Percentiles rank a stretch among this genome's conserved stretches.
phyloP scores from a whole-genome alignment of 2,329 filamentous ascomycete genomes.

The Pestalotiopsis sp. region DNA sequence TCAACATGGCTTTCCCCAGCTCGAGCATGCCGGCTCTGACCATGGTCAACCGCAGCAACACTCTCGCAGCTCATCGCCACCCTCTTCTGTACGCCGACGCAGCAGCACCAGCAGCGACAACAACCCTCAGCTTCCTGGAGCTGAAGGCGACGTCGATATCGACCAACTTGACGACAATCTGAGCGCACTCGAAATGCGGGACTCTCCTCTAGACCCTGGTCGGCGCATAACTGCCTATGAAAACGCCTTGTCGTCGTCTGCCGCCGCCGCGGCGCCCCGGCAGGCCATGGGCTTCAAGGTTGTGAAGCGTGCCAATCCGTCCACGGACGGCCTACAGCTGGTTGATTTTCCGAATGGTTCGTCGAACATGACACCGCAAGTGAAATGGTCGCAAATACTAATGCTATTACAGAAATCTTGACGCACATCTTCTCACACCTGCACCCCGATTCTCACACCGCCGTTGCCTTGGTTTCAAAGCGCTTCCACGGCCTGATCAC shows the following conservation, averaged over 20 bases:
- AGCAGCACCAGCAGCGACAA: constrained; percentile 14
- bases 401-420: constrained; percentile 69
- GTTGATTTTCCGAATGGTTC: constrained; percentile 79
- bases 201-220: constrained; percentile 36
- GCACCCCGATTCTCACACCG: constrained; percentile 78
- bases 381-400: constrained; percentile 19
- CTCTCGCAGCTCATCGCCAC: constrained; percentile 37
- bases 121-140: constrained; percentile 15
- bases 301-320: constrained; percentile 44
- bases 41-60: constrained; percentile 31
- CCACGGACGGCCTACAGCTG: constrained; percentile 43
- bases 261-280: constrained; percentile 43
- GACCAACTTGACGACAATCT: constrained; percentile 50
- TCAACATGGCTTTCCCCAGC: constrained; percentile 57
- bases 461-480: constrained; percentile 82
- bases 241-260: constrained; percentile 51
- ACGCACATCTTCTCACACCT: constrained; percentile 91
- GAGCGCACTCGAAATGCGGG: constrained; percentile 50
- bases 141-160: constrained; percentile 35
- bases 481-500: constrained; percentile 86
- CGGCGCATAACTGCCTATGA: constrained; percentile 63
- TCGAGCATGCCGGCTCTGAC: constrained; percentile 41
- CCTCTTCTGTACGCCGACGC: constrained; percentile 29
- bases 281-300: constrained; percentile 57
- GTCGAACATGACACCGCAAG: constrained; percentile 24